Evolutionary conservation across 805 yeast genomes (phyloP).

Genomic region (Dipodascopsis uninucleata): DNA sequence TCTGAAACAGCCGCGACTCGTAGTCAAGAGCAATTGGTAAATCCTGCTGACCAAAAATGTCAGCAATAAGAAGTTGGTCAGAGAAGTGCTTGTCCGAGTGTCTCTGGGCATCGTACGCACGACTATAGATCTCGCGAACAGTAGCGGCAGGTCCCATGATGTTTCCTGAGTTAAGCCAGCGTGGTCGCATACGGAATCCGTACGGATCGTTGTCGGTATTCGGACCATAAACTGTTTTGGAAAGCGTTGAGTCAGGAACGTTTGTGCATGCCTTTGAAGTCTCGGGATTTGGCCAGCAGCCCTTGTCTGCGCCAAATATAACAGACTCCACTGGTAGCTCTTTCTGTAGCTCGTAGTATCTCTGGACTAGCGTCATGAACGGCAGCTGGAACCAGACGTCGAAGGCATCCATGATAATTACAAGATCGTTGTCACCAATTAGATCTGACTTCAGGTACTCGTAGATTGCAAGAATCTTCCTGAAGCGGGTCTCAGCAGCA

Average conservation of each 20-base stretch:
- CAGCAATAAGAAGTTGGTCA: conserved; percentile 26
- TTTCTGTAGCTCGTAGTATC: too few species aligned
- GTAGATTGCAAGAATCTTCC: conserved; percentile 3
- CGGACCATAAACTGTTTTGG: conserved; percentile 18
- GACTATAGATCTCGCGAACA: conserved; percentile 8
- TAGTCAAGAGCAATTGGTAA: conserved; percentile 23
- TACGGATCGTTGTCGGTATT: conserved; percentile 18
- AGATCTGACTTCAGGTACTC: conserved; percentile 1
- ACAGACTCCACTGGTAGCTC: conserved; percentile 7
- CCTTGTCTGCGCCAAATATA: conserved; percentile 26
- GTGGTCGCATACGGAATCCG: conserved; percentile 10
- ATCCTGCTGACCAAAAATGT: conserved; percentile 22
- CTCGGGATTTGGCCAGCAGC: conserved; percentile 26
- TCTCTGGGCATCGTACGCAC: conserved; percentile 24
- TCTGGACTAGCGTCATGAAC: background rate
- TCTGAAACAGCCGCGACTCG: conserved; percentile 24
- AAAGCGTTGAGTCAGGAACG: conserved; percentile 19
- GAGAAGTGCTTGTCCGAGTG: conserved; percentile 15
- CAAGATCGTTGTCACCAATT: conserved; percentile 1
- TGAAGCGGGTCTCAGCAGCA: conserved; percentile 1
- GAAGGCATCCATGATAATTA: background rate
- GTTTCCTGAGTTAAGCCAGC: conserved; percentile 23
- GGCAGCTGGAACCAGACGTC: conserved; percentile 7
- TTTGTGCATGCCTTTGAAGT: conserved; percentile 21
- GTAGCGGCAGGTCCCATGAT: conserved; percentile 15